Conservation (phyloP, 371 early-diverging fungal genomes). For the Apophysomyces elegans region DNA sequence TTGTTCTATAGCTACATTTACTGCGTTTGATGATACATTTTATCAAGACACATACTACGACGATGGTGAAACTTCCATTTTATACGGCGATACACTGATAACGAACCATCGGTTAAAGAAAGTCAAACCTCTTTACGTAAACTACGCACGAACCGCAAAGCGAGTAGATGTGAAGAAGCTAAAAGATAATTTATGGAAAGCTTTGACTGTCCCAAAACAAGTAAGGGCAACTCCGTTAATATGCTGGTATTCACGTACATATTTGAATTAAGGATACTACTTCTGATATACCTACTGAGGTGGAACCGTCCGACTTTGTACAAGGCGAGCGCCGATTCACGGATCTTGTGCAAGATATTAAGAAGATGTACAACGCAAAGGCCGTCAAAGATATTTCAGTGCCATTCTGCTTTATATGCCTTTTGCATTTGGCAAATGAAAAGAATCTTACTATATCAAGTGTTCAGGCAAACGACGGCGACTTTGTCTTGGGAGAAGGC, state of each 20-base stretch:
- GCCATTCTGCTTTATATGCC: conserved; percentile 95
- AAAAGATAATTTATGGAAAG: conserved; percentile 95
- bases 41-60: conserved; percentile 34
- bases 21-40: conserved; percentile 38
- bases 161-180: conserved; percentile 92
- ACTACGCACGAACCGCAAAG: conserved; percentile 89
- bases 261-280: neutral
- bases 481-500: conserved; percentile 47
- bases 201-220: conserved; percentile 18
- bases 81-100: conserved; percentile 45
- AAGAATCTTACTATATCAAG: conserved; percentile 62
- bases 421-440: conserved; percentile 96
- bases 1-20: conserved; percentile 22
- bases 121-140: conserved; percentile 75
- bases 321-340: conserved; percentile 71
- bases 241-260: too few species aligned
- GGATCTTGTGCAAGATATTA: conserved; percentile 69
- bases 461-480: conserved; percentile 24
- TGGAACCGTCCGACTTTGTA: conserved; percentile 29
- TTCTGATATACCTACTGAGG: neutral
- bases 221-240: neutral
- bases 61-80: conserved; percentile 25
- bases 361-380: conserved; percentile 74
- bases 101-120: conserved; percentile 55
- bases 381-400: conserved; percentile 89